Conservation (phyloP, 352 stramenopile genomes). For the Globisporangium irregulare region DNA sequence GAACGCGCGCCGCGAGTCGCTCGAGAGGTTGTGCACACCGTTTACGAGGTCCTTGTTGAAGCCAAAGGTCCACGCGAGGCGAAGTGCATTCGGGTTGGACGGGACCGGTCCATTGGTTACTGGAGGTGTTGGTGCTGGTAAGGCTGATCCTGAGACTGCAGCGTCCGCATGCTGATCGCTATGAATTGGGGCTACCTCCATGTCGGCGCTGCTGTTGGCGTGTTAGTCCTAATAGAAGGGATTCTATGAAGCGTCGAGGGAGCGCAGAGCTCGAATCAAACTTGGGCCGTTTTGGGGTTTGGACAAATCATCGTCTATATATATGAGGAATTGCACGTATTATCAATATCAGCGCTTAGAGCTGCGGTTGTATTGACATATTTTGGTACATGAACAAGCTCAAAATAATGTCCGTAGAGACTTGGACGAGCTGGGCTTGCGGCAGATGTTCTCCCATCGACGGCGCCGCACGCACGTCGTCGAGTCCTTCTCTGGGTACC, state of each 20-base stretch:
- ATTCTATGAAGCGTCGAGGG: neutral
- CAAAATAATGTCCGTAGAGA: neutral
- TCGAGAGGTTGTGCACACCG: slow-evolving; percentile 88
- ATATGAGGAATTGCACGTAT: neutral
- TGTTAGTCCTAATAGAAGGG: neutral
- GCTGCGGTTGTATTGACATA: too few species aligned
- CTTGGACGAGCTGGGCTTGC: neutral
- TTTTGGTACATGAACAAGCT: neutral
- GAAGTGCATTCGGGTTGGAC: slow-evolving; percentile 45
- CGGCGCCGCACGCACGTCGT: slow-evolving; percentile 25
- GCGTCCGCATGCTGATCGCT: neutral
- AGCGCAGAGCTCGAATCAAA: neutral
- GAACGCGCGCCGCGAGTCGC: slow-evolving; percentile 58
- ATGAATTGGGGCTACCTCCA: neutral
- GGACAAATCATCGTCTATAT: neutral
- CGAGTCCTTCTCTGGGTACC: slow-evolving; percentile 26
- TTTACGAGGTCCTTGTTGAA: slow-evolving; percentile 90
- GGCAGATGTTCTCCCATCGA: slow-evolving; percentile 23
- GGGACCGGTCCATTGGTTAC: neutral
- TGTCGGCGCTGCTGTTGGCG: neutral
- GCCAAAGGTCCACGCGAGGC: slow-evolving; percentile 86
- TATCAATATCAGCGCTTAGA: neutral
- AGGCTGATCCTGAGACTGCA: neutral
- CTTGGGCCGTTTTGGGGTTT: neutral
- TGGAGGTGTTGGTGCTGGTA: neutral